Percentiles rank a stretch among this genome's conserved stretches.
phyloP scores from a whole-genome alignment of 306 rosid species.

The Prunus mira region DNA sequence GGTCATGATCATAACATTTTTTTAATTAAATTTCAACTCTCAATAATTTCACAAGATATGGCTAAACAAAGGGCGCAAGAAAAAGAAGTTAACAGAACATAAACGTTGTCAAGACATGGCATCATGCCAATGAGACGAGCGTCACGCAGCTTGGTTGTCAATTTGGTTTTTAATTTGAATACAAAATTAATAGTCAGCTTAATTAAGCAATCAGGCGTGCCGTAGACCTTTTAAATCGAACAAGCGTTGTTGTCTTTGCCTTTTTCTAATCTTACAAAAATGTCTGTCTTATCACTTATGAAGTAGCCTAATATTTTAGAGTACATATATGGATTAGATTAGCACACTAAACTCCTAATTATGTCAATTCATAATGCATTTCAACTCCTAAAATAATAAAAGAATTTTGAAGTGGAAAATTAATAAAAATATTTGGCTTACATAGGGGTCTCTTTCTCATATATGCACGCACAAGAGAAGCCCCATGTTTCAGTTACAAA shows the following conservation, averaged over 20 bases:
- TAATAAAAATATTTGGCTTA: background rate
- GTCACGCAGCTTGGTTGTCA: conserved; percentile 13
- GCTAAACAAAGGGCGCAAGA: background rate
- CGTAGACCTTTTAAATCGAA: background rate
- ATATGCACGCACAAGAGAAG: background rate
- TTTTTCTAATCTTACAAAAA: background rate
- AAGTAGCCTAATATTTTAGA: background rate
- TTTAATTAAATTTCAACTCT: background rate
- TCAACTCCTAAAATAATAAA: background rate
- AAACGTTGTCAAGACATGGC: conserved; percentile 6
- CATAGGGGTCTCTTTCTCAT: background rate
- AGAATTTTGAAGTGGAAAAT: background rate
- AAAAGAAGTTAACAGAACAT: background rate
- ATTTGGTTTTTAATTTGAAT: background rate
- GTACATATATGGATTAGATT: background rate
- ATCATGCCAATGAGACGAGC: background rate
- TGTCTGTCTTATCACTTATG: background rate
- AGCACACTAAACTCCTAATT: background rate
- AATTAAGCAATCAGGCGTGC: conserved; percentile 9
- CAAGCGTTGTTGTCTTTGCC: background rate
- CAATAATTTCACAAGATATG: conserved; percentile 10
- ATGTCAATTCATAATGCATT: background rate
- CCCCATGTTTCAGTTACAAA: background rate
- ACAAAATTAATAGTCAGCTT: background rate
- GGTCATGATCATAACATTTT: background rate